A percentile compares a stretch with the other conserved stretches of the same genome.
Evolutionary conservation across 441 rosid species (phyloP).

Genomic region (Geranium incanum): DNA sequence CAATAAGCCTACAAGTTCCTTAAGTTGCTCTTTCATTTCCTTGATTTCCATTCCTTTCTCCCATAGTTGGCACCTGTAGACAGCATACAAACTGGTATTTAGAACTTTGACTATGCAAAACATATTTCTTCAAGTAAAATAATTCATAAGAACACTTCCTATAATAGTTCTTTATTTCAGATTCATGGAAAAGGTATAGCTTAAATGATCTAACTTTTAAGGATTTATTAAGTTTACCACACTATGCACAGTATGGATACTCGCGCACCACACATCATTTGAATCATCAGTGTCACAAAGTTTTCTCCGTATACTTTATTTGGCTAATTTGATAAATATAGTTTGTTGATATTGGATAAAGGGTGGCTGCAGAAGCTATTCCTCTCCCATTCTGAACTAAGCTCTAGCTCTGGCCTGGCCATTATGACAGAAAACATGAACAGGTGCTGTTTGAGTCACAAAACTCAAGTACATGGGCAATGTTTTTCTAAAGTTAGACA

Average conservation of each 20-base stretch:
- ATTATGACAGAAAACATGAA: neutral
- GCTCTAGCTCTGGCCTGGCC: neutral
- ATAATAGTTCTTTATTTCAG: neutral
- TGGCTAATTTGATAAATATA: neutral
- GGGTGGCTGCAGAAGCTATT: neutral
- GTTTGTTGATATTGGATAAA: neutral
- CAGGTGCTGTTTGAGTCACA: neutral
- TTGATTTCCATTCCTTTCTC: constrained; percentile 78
- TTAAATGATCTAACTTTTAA: neutral
- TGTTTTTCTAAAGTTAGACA: neutral
- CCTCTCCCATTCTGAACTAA: neutral
- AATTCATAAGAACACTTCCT: constrained; percentile 1
- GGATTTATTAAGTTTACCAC: constrained; percentile 2
- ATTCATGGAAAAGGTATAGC: neutral
- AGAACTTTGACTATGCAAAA: constrained; percentile 13
- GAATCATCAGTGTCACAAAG: neutral
- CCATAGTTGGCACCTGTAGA: constrained; percentile 77
- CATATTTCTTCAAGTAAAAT: neutral
- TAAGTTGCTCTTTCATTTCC: constrained; percentile 90
- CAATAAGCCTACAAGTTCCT: constrained; percentile 72
- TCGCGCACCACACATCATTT: constrained; percentile 3
- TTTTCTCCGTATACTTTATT: neutral
- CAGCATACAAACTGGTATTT: constrained; percentile 10
- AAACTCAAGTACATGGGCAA: neutral
- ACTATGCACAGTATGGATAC: constrained; percentile 1